phyloP scores from a whole-genome alignment of 2,329 filamentous ascomycete species.

The Amauroascus niger region DNA sequence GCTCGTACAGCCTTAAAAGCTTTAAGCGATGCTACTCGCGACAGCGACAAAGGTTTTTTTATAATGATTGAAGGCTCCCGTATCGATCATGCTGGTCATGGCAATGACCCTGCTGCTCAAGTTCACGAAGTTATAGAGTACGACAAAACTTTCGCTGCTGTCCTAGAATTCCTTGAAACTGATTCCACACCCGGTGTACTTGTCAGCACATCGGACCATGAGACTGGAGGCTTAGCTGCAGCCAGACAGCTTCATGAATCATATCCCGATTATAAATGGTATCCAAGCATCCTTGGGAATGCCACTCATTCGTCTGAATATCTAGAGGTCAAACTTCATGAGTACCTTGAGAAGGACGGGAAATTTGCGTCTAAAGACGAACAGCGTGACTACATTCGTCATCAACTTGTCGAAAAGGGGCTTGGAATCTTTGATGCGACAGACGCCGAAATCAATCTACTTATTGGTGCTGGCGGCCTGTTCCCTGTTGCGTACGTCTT shows the following conservation, averaged over 20 bases:
- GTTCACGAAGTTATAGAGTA: conserved; percentile 93
- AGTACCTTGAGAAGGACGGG: conserved; percentile 44
- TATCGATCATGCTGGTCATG: conserved; percentile 89
- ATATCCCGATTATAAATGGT: conserved; percentile 68
- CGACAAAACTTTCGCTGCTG: conserved; percentile 72
- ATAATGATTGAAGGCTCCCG: conserved; percentile 96
- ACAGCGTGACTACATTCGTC: conserved; percentile 53
- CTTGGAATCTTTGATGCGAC: conserved; percentile 69
- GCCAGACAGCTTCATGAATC: conserved; percentile 59
- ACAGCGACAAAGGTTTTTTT: conserved; percentile 90
- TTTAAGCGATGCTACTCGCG: conserved; percentile 67
- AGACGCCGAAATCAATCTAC: conserved; percentile 57
- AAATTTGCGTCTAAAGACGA: conserved; percentile 39
- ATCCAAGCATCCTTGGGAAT: conserved; percentile 70
- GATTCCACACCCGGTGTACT: conserved; percentile 65
- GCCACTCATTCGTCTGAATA: conserved; percentile 65
- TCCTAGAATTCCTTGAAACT: conserved; percentile 72
- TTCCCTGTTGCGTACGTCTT: conserved; percentile 54
- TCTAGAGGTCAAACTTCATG: conserved; percentile 52
- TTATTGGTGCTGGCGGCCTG: conserved; percentile 50
- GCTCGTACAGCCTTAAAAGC: conserved; percentile 68
- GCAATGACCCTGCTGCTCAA: conserved; percentile 73
- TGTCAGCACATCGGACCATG: conserved; percentile 87
- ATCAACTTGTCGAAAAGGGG: conserved; percentile 55
- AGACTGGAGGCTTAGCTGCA: conserved; percentile 79